phyloP scores from a whole-genome alignment of 2,329 filamentous ascomycete genomes.

The Beauveria sp. region DNA sequence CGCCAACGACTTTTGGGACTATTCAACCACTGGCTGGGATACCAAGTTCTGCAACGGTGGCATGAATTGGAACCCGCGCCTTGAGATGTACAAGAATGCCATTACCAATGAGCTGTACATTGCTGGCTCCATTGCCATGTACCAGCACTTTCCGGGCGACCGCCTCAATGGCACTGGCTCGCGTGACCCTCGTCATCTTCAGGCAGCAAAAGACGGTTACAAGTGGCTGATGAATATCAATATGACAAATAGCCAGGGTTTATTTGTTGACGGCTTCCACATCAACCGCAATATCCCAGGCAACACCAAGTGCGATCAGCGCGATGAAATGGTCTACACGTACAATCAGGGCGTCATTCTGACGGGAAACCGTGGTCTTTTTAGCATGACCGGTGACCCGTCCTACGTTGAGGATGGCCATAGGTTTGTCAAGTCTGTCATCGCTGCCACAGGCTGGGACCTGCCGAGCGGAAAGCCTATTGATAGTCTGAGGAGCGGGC shows the following conservation, averaged over 20 bases:
- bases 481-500: constrained; percentile 31
- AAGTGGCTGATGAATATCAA: constrained; percentile 70
- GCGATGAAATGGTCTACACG: constrained; percentile 86
- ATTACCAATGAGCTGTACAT: constrained; percentile 93
- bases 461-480: constrained; percentile 33
- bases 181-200: constrained; percentile 57
- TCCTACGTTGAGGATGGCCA: constrained; percentile 75
- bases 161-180: constrained; percentile 60
- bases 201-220: constrained; percentile 70
- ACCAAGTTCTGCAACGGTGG: constrained; percentile 73
- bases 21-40: constrained; percentile 76
- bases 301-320: constrained; percentile 67
- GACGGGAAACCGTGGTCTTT: constrained; percentile 72
- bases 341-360: constrained; percentile 94
- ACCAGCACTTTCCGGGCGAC: constrained; percentile 79
- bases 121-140: constrained; percentile 80
- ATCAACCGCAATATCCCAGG: constrained; percentile 55
- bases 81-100: constrained; percentile 86
- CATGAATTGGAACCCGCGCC: constrained; percentile 81
- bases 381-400: constrained; percentile 65
- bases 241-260: constrained; percentile 68
- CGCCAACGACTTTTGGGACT: constrained; percentile 76
- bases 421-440: constrained; percentile 63
- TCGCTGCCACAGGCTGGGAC: constrained; percentile 71
- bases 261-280: constrained; percentile 87